Conservation (phyloP, 306 rosid species). For the Castanospermum australe region DNA sequence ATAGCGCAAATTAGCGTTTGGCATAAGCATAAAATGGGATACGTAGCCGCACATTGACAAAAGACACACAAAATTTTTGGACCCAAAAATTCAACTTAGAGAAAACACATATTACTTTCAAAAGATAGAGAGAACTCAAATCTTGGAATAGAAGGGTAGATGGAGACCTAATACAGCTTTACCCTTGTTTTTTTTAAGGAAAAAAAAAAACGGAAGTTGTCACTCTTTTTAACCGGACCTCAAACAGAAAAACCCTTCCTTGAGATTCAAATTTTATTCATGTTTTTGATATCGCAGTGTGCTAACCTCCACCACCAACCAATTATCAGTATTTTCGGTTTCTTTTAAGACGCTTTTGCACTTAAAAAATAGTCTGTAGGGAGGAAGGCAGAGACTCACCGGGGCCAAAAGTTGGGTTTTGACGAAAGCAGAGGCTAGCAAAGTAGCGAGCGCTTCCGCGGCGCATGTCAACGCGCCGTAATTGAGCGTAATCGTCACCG, state of each 20-base stretch:
- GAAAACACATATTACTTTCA: constrained; percentile 27
- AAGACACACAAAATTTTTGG: neutral
- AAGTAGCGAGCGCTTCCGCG: constrained; percentile 48
- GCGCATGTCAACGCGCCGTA: constrained; percentile 62
- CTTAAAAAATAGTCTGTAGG: neutral
- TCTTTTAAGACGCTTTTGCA: neutral
- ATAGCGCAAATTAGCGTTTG: constrained; percentile 18
- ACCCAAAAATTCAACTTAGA: neutral
- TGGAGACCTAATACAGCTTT: neutral
- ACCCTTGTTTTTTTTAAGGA: neutral
- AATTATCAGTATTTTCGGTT: too few relatives aligned
- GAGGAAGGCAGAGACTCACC: constrained; percentile 40
- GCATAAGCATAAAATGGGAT: neutral
- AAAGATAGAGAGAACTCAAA: constrained; percentile 1
- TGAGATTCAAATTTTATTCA: too few relatives aligned
- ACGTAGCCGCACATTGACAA: neutral
- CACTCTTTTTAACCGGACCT: too few relatives aligned
- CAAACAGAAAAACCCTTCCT: too few relatives aligned
- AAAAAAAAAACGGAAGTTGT: too few relatives aligned
- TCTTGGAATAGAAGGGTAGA: too few relatives aligned
- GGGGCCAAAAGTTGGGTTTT: constrained; percentile 53
- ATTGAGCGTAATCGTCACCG: constrained; percentile 46
- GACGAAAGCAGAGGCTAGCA: constrained; percentile 66
- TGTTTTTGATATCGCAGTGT: too few relatives aligned
- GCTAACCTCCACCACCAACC: too few relatives aligned